phyloP scores from a whole-genome alignment of 2,329 filamentous ascomycete species.

The Diaporthe ilicicola region DNA sequence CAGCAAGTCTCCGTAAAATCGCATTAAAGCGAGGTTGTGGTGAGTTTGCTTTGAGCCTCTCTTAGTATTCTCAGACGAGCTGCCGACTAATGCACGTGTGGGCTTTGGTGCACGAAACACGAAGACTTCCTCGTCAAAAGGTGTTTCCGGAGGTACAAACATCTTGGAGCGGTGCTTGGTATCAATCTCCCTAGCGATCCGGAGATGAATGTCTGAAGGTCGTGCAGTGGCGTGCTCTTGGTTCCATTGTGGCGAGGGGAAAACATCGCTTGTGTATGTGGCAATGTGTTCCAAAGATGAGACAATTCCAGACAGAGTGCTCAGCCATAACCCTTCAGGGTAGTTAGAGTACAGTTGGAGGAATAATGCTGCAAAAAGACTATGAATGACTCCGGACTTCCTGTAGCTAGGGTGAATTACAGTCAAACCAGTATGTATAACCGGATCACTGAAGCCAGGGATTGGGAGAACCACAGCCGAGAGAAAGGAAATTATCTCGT shows the following conservation, averaged over 20 bases:
- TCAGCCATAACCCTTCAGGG: neutral
- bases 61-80: neutral
- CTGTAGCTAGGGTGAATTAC: neutral
- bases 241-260: neutral
- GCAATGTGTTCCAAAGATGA: slow-evolving; percentile 6
- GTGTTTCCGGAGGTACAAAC: neutral
- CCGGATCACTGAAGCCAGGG: neutral
- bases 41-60: neutral
- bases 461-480: neutral
- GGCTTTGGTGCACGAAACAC: neutral
- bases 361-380: neutral
- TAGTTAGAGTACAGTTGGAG: neutral
- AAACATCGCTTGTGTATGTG: neutral
- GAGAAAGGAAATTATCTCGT: neutral
- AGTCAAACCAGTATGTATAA: slow-evolving; percentile 4
- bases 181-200: neutral
- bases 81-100: neutral
- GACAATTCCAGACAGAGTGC: neutral
- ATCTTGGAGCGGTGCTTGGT: neutral
- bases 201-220: neutral
- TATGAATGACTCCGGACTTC: neutral
- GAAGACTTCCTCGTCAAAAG: neutral
- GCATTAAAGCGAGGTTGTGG: neutral
- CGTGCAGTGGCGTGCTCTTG: neutral
- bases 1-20: neutral